Evolutionary conservation across 805 yeast species (phyloP), one percentile per base, ranked within the genome.

Genomic region (Zygotorulaspora sp.): DNA sequence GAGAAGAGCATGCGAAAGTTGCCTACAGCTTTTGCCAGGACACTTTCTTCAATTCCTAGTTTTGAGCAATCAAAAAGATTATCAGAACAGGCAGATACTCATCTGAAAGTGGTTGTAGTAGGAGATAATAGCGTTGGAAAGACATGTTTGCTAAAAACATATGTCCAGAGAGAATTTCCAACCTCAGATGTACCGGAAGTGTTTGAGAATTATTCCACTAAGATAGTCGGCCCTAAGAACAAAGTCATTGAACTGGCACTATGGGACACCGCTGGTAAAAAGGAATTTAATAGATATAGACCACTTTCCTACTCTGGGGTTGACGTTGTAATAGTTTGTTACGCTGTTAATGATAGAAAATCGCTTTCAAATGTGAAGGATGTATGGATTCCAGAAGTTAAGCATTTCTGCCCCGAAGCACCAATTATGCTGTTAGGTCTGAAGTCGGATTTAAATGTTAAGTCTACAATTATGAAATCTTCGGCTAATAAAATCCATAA

Each of bases 71-170:
- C 50, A 23, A 42, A 53, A 17, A 44, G 35, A 24, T 27, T 36
- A 2, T 51, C 54, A 21, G 50, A 48, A 31, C 43, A 50, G 30
- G 52, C 71, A 1, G 68, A 69, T 35, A 54, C 59, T 26, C 67
- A 63, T 32, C 50, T 71, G 30, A 83, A 83, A 54, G 64, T 84
- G 5, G 94, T 86, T 9, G 83, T 83, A 18, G 92, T 87, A 7
- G 95, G 96, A 6, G 96, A 86, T 59, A 88, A 90, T 51, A 89
- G 86, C 12, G 81, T 92, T 57, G 96, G 96, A n/a, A 86, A 86
- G 58, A 87, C 95, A 0, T 82, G 89, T 51, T 60, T 86, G 49
- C 55, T 84, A 41, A 64, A 70, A 20, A 63, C 84, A 13, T 87
- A 80, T 56, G 73, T 85, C 3, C 77, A 79, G 51, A 44, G 45